These are phyloP conservation scores for Entomortierella parvispora DNA, from an alignment of 192 early-diverging fungal species.

Conservation along the genomic window DNA sequence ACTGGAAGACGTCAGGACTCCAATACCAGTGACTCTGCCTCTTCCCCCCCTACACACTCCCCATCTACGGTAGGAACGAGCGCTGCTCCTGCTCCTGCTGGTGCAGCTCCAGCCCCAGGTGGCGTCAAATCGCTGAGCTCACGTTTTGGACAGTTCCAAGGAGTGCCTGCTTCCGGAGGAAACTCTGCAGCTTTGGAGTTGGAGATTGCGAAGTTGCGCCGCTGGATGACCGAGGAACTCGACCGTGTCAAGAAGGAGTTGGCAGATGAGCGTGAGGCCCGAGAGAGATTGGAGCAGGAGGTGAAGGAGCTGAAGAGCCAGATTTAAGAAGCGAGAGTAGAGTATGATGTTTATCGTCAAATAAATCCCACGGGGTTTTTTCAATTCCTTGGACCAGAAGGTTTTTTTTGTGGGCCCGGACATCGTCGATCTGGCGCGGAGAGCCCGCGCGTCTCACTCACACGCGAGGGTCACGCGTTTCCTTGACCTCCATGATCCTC, in stretches of 20 bases:
- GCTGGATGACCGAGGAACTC: constrained; percentile 54
- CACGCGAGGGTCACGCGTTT: too few relatives aligned
- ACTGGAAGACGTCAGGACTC: constrained; percentile 29
- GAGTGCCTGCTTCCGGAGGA: constrained; percentile 40
- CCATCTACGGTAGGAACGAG: neutral
- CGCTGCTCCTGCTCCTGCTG: constrained; percentile 2
- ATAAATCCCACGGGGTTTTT: too few relatives aligned
- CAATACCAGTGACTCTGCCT: constrained; percentile 2
- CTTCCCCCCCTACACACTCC: neutral
- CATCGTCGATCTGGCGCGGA: too few relatives aligned
- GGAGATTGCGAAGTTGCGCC: constrained; percentile 47
- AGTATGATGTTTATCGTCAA: too few relatives aligned
- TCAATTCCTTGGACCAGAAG: too few relatives aligned
- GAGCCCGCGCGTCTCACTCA: too few relatives aligned
- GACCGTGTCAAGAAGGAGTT: constrained; percentile 47
- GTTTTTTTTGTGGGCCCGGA: too few relatives aligned
- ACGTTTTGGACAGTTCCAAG: constrained; percentile 53
- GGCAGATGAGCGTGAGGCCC: constrained; percentile 45
- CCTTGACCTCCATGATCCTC: too few relatives aligned
- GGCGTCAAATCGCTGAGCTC: constrained; percentile 51
- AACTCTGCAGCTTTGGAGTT: constrained; percentile 39
- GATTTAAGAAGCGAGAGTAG: constrained; percentile 15
- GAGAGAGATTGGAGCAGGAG: constrained; percentile 37
- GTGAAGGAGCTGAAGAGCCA: constrained; percentile 33
- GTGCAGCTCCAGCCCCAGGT: constrained; percentile 29